A percentile compares a stretch with the other conserved stretches of the same genome.
Conservation (phyloP, 176 grass and related monocot genomes). For the Bonia amplexicaulis region DNA sequence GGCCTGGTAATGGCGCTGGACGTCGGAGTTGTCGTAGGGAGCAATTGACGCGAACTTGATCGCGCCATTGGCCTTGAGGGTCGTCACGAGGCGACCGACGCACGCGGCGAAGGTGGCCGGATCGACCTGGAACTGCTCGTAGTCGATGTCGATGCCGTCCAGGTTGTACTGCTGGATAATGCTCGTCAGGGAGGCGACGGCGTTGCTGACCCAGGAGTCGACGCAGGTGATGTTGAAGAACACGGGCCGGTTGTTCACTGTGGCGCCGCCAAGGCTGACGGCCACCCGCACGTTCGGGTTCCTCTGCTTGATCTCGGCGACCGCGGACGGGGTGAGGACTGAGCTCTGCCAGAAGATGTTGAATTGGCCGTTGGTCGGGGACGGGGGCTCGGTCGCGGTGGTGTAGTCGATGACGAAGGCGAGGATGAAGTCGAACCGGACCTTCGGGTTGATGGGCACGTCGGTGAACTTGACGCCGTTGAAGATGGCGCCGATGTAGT, state of each 20-base stretch:
- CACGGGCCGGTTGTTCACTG: slow-evolving; percentile 17
- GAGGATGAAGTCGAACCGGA: slow-evolving; percentile 59
- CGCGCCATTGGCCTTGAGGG: slow-evolving; percentile 44
- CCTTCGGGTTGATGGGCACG: slow-evolving; percentile 54
- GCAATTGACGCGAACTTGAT: slow-evolving; percentile 81
- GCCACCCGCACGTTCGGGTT: slow-evolving; percentile 69
- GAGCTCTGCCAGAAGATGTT: slow-evolving; percentile 60
- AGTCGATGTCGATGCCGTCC: slow-evolving; percentile 80
- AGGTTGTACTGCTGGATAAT: slow-evolving; percentile 49
- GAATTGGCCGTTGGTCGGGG: slow-evolving; percentile 68
- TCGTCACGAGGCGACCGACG: slow-evolving; percentile 50
- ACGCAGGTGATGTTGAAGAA: slow-evolving; percentile 59
- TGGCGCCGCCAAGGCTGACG: slow-evolving; percentile 66
- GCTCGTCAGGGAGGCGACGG: slow-evolving; percentile 47
- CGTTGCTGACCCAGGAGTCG: slow-evolving; percentile 73
- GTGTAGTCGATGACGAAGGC: slow-evolving; percentile 84
- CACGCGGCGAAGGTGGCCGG: slow-evolving; percentile 65
- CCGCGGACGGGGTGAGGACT: slow-evolving; percentile 41
- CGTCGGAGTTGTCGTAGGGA: slow-evolving; percentile 40
- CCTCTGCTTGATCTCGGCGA: slow-evolving; percentile 46
- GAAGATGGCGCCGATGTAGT: slow-evolving; percentile 79
- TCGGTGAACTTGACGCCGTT: slow-evolving; percentile 70
- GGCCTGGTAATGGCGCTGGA: slow-evolving; percentile 64
- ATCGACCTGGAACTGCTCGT: slow-evolving; percentile 58
- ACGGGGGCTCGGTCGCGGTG: slow-evolving; percentile 22